Percentiles rank a stretch among this genome's conserved stretches.
These are phyloP conservation scores for Malassezia globosa DNA, from an alignment of 1,284 basidiomycete species.

Conservation along the genomic window DNA sequence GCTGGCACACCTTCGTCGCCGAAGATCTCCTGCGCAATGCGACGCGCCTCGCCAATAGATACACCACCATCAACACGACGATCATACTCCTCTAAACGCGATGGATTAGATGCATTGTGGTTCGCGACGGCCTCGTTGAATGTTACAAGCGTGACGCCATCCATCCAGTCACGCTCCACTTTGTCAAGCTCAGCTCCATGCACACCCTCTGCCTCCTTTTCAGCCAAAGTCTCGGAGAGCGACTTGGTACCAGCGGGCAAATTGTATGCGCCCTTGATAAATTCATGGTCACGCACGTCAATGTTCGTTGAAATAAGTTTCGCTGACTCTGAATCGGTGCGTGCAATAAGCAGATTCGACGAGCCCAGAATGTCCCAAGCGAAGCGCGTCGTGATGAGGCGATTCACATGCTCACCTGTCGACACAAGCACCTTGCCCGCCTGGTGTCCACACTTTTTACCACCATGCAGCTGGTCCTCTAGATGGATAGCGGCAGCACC, in stretches of 20 bases:
- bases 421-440: conserved; percentile 88
- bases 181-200: conserved; percentile 33
- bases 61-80: conserved; percentile 58
- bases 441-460: conserved; percentile 66
- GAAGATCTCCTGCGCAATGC: conserved; percentile 61
- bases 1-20: conserved; percentile 55
- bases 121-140: conserved; percentile 65
- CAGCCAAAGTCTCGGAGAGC: conserved; percentile 39
- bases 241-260: conserved; percentile 28
- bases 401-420: conserved; percentile 69
- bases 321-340: conserved; percentile 82
- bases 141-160: conserved; percentile 53
- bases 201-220: conserved; percentile 33
- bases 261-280: conserved; percentile 44
- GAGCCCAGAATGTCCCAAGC: conserved; percentile 77
- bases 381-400: conserved; percentile 70
- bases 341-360: conserved; percentile 75
- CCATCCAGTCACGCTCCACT: conserved; percentile 45
- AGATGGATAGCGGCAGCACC: conserved; percentile 44
- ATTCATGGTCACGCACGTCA: conserved; percentile 59
- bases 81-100: conserved; percentile 51
- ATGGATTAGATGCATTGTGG: conserved; percentile 37
- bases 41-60: conserved; percentile 63
- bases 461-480: conserved; percentile 46
- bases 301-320: conserved; percentile 73